A percentile compares a stretch with the other conserved stretches of the same genome.
These are phyloP conservation scores for Anisodus tanguticus DNA, from an alignment of 257 asterid genomes.

Conservation along the genomic window DNA sequence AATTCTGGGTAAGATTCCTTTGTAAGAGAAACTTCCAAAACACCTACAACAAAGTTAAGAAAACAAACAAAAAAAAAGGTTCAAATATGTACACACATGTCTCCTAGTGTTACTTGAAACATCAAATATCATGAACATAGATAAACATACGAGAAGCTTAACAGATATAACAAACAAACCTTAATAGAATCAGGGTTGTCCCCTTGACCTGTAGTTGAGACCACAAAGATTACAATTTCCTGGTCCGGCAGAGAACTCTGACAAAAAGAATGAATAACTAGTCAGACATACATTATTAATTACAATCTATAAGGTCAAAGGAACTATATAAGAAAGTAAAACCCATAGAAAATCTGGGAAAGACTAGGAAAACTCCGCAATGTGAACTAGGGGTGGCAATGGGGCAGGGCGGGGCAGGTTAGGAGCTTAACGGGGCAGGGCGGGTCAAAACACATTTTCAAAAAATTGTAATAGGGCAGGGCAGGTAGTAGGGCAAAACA, in stretches of 20 bases:
- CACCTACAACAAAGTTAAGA: conserved; percentile 52
- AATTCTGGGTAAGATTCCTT: conserved; percentile 64
- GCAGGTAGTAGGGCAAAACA: too few species aligned
- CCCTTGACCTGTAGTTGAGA: conserved; percentile 97
- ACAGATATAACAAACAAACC: conserved; percentile 45
- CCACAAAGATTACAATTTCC: conserved; percentile 74
- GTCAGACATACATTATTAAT: conserved; percentile 23
- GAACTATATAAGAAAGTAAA: too few species aligned
- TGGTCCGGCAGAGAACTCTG: conserved; percentile 64
- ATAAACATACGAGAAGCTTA: conserved; percentile 15
- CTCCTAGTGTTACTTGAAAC: background rate
- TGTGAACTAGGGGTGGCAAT: too few species aligned
- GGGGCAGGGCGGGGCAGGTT: too few species aligned
- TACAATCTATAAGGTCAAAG: background rate
- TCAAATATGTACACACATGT: background rate
- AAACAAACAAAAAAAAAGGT: background rate
- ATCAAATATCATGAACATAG: background rate
- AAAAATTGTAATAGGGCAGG: too few species aligned
- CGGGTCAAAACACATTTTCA: too few species aligned
- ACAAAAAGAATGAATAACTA: background rate
- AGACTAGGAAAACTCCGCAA: background rate
- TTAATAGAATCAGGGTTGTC: conserved; percentile 91
- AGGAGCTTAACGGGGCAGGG: too few species aligned
- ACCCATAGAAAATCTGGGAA: background rate
- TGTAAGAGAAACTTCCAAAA: conserved; percentile 94